phyloP scores from a whole-genome alignment of 257 asterid genomes.

The Datura wrightii region DNA sequence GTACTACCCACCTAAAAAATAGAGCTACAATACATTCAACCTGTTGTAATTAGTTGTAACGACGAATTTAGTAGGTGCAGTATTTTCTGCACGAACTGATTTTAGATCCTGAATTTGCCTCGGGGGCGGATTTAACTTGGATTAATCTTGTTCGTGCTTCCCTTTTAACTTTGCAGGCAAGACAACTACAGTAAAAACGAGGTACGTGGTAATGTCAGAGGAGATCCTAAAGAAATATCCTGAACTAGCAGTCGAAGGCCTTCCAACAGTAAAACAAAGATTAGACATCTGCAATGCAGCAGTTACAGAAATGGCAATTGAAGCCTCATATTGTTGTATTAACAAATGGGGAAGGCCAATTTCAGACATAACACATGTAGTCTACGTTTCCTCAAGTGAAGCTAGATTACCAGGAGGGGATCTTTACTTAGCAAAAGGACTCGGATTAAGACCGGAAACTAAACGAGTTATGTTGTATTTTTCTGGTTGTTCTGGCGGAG shows the following conservation, averaged over 20 bases:
- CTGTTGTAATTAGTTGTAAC: neutral
- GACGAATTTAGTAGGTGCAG: neutral
- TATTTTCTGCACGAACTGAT: neutral
- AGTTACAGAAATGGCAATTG: conserved; percentile 90
- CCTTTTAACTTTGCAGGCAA: conserved; percentile 59
- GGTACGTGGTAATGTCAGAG: conserved; percentile 96
- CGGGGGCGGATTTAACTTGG: neutral
- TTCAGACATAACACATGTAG: conserved; percentile 84
- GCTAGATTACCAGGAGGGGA: conserved; percentile 96
- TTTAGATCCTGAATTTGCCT: neutral
- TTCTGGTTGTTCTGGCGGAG: conserved; percentile 98
- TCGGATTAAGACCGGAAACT: conserved; percentile 71
- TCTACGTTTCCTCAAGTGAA: conserved; percentile 95
- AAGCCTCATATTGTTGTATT: conserved; percentile 81
- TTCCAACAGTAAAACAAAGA: conserved; percentile 80
- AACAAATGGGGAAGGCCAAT: conserved; percentile 73
- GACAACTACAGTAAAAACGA: conserved; percentile 90
- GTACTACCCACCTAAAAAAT: neutral
- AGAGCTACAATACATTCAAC: neutral
- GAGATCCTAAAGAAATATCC: conserved; percentile 86
- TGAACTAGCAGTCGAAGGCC: conserved; percentile 82
- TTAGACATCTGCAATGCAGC: conserved; percentile 87
- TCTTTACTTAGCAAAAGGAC: conserved; percentile 84
- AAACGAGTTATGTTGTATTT: conserved; percentile 81
- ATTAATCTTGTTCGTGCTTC: neutral